Evolutionary conservation across 2,329 filamentous ascomycete species (phyloP), one percentile per base, ranked within the genome.

Genomic region (Niveomyces coronatus): DNA sequence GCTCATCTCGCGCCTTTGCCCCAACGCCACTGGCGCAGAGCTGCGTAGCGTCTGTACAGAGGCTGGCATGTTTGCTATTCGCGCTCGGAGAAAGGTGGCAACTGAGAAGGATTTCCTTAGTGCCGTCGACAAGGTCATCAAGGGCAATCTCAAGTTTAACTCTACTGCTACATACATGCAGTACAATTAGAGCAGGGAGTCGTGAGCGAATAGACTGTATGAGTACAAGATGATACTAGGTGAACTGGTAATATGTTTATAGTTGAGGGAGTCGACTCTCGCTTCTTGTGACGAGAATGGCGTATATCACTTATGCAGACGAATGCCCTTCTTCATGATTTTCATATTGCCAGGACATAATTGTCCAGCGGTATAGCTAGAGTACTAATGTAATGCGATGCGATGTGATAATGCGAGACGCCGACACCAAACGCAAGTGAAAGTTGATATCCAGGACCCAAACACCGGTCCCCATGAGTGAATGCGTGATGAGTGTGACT

Each of bases 71-170:
- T 98, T 94, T 56, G 91, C 91, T 44, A 95, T 98, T 48, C 79
- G 91, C 32, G 85, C 85, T 26, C 71, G 91, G 59, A 81, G 91
- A 66, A 98, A 98, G 83, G 86, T 98, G 13, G 91, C 91, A 0
- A 89, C 88, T 2, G 91, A 98, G 72, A 96, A 98, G 75, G 91
- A 98, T 65, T 98, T 98, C 66, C 67, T 98, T 51, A 88, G 85
- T 41, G 89, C 91, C 3, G 91, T 98, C 44, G 91, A 98, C 71
- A 98, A 98, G 78, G 91, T 98, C 47, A 96, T 96, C 70, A 94
- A 95, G 76, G 88, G 85, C 52, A 95, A 96, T 64, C 71, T 94
- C 60, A 98, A 98, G 77, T 98, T 98, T 74, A 96, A 95, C 76
- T 93, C 85, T 42, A 98, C 91, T 43, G 89, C 91, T 35, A 87